Base-by-base conservation (phyloP, 1,139 yeast genomes). In the Hyphopichia buzzinii region DNA sequence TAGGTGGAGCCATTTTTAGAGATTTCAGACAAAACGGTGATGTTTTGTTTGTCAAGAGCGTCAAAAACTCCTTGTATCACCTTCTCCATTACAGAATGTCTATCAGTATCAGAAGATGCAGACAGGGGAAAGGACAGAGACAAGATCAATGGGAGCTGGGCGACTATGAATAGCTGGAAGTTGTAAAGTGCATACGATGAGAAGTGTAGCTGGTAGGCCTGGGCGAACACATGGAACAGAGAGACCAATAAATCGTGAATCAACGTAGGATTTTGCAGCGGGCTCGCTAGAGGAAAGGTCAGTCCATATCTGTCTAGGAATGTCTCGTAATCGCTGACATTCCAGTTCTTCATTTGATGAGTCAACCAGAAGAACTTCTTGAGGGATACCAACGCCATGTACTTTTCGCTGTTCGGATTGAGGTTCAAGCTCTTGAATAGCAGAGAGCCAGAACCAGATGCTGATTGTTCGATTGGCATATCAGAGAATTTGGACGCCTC, bases 111-210 rank as follows among this genome's bases (percentile, higher is more conserved):
- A 19, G 23, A 19, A 19, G 23, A 19, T 10, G 8, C 23, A 19
- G 8, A 6, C 23, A 19, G 23, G 10, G 23, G 23, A 10, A 7
- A 10, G 10, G 23, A 33, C 16, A 45, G 39, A 3, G 46, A 34
- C 15, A 60, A 38, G 5, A 62, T 41, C 6, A 41, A 39, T 2
- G 70, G 68, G 3, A 66, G 39, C 32, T 62, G 47, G 7, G 68
- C 52, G 8, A 60, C 45, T 4, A 69, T 52, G 40, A 62, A 70
- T 39, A 57, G 67, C 28, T 53, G 50, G 66, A 71, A 67, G 44
- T 65, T 66, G 43, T 54, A 57, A 7, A 50, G 36, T 4, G 64
- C 48, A 39, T 55, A 62, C 8, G 52, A 44, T 2, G 50, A n/a
- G n/a, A n/a, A n/a, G n/a, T n/a, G n/a, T n/a, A 19, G 23, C 23